Evolutionary conservation across 2,329 filamentous ascomycete genomes (phyloP).

Genomic region (Beauveria asiatica): DNA sequence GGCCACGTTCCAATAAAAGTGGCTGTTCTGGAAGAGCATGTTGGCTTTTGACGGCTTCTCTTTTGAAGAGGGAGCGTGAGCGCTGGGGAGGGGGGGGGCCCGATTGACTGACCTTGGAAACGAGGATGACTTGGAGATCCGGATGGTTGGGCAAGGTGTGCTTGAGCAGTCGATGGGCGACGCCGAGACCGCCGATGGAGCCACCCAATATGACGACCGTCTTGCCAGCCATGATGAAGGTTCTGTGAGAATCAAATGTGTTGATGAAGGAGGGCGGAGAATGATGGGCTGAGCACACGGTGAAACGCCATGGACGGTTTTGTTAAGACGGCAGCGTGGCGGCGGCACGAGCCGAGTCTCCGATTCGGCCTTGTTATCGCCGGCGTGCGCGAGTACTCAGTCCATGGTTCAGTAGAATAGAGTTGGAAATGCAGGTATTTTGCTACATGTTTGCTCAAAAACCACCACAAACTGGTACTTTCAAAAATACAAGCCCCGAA

Average conservation of each 20-base stretch:
- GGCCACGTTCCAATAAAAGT: constrained; percentile 52
- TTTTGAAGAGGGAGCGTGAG: neutral
- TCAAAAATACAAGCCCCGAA: neutral
- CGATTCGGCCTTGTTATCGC: neutral
- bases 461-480: neutral
- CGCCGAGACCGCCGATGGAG: constrained; percentile 42
- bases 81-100: neutral
- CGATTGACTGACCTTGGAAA: constrained; percentile 39
- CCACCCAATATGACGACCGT: constrained; percentile 48
- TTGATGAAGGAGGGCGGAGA: neutral
- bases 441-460: neutral
- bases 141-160: constrained; percentile 35
- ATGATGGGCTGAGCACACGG: neutral
- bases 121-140: constrained; percentile 45
- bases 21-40: constrained; percentile 35
- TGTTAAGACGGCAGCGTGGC: neutral
- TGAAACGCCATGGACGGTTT: neutral
- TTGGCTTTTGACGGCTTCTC: neutral
- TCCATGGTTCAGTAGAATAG: neutral
- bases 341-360: neutral
- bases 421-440: neutral
- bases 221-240: constrained; percentile 22
- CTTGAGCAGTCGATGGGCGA: constrained; percentile 47
- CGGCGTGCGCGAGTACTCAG: neutral
- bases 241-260: neutral